These are phyloP conservation scores for Colletotrichum viniferum DNA, from an alignment of 2,329 filamentous ascomycete genomes.

Conservation along the genomic window DNA sequence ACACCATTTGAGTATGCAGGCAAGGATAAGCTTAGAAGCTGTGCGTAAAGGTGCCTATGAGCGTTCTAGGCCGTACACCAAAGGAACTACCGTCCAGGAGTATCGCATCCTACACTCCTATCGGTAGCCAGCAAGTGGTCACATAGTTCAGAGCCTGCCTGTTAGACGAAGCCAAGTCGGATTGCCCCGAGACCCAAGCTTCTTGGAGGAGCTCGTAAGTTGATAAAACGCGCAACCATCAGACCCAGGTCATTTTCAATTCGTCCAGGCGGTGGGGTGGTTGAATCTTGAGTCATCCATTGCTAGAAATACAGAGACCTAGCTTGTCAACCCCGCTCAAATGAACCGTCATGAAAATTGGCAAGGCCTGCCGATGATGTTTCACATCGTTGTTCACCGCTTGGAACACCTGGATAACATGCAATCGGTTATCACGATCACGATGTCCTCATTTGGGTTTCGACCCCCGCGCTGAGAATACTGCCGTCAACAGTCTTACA, in stretches of 20 bases:
- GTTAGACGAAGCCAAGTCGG: background rate
- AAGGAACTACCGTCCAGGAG: background rate
- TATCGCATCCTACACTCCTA: background rate
- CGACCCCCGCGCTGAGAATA: accelerated
- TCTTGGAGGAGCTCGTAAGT: background rate
- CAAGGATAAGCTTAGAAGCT: background rate
- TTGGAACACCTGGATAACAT: background rate
- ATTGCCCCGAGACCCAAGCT: background rate
- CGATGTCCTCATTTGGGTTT: background rate
- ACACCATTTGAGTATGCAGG: background rate
- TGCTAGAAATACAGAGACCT: background rate
- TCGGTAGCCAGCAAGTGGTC: background rate
- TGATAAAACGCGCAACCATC: background rate
- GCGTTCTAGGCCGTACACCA: background rate
- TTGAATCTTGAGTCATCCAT: background rate
- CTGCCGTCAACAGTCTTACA: background rate
- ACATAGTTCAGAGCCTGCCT: background rate
- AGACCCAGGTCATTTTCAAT: background rate
- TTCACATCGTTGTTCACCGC: background rate
- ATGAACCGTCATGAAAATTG: background rate
- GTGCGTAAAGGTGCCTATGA: background rate
- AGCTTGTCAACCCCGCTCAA: background rate
- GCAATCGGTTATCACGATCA: background rate
- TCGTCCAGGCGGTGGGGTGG: background rate
- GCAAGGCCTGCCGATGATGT: background rate